A percentile compares a stretch with the other conserved stretches of the same genome.
Evolutionary conservation across 1,284 basidiomycete species (phyloP).

Genomic region (Rhodotorula sp.): DNA sequence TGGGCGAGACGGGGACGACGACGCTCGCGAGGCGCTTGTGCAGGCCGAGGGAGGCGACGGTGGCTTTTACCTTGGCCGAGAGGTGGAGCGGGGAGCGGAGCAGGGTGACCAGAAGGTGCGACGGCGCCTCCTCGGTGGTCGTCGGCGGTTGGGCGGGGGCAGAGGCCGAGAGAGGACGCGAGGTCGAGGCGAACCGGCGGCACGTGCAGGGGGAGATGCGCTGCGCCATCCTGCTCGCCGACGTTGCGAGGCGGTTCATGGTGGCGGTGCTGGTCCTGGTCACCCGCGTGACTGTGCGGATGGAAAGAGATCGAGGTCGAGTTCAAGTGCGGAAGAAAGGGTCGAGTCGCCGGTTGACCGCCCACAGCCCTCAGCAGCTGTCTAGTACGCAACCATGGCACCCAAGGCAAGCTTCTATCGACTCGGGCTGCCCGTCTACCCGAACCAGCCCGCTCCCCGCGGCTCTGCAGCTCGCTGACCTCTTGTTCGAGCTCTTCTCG

Average conservation of each 20-base stretch:
- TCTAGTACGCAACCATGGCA: slow-evolving; percentile 10
- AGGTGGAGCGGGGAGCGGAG: slow-evolving; percentile 36
- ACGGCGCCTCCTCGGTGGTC: background rate
- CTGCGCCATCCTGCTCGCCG: too few species aligned
- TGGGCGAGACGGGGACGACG: slow-evolving; percentile 33
- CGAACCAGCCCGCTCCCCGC: background rate
- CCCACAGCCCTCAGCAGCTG: background rate
- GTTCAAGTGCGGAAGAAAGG: too few species aligned
- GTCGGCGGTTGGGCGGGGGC: background rate
- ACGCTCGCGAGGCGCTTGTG: slow-evolving; percentile 34
- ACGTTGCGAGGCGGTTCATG: too few species aligned
- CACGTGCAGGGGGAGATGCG: background rate
- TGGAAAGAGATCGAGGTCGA: too few species aligned
- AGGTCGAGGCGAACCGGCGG: background rate
- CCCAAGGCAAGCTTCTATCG: slow-evolving; percentile 22
- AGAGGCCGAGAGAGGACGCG: background rate
- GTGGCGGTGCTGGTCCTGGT: too few species aligned
- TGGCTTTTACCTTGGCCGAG: background rate
- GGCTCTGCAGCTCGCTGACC: background rate
- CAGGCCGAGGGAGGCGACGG: slow-evolving; percentile 31
- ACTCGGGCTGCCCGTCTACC: background rate
- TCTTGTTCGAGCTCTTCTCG: background rate
- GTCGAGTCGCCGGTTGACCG: too few species aligned
- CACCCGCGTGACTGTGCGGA: too few species aligned
- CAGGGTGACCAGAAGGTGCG: slow-evolving; percentile 40